Percentiles rank a stretch among this genome's conserved stretches.
These are phyloP conservation scores for Globisporangium okanoganense DNA, from an alignment of 352 stramenopile species.

Conservation along the genomic window DNA sequence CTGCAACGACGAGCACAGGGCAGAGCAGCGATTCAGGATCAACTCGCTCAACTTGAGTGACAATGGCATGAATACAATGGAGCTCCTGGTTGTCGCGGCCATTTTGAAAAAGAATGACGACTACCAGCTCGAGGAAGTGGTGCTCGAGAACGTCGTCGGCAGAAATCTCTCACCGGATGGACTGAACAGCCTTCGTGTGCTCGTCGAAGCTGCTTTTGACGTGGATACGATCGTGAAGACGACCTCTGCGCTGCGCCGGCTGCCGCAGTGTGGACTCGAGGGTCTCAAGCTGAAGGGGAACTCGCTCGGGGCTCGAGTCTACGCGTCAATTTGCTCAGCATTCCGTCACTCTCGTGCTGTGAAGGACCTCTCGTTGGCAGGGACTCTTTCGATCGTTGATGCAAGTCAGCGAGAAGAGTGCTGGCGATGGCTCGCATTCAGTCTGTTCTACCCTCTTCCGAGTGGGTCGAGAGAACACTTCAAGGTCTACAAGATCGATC, in stretches of 20 bases:
- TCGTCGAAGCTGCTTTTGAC: slow-evolving; percentile 4
- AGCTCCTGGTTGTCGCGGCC: not conserved
- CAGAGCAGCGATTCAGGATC: not conserved
- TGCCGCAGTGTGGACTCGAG: not conserved
- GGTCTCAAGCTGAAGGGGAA: not conserved
- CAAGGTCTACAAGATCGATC: slow-evolving; percentile 1
- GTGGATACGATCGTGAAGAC: not conserved
- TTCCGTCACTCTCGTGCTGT: slow-evolving; percentile 1
- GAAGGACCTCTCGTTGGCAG: slow-evolving; percentile 2
- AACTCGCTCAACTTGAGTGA: slow-evolving; percentile 9
- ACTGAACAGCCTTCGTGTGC: not conserved
- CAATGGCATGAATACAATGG: slow-evolving; percentile 3
- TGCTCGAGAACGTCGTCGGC: slow-evolving; percentile 4
- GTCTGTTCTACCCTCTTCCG: slow-evolving; percentile 4
- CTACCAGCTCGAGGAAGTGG: slow-evolving; percentile 1
- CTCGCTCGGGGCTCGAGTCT: not conserved
- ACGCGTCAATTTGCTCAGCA: slow-evolving; percentile 7
- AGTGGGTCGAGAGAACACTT: not conserved
- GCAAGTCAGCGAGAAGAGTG: slow-evolving; percentile 5
- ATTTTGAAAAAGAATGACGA: slow-evolving; percentile 8
- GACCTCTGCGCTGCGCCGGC: not conserved
- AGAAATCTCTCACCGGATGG: not conserved
- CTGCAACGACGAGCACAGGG: not conserved
- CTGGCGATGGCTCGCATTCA: slow-evolving; percentile 17
- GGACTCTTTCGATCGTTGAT: slow-evolving; percentile 7